phyloP scores from a whole-genome alignment of 2,329 filamentous ascomycete species.

The Sporothrix phasma region DNA sequence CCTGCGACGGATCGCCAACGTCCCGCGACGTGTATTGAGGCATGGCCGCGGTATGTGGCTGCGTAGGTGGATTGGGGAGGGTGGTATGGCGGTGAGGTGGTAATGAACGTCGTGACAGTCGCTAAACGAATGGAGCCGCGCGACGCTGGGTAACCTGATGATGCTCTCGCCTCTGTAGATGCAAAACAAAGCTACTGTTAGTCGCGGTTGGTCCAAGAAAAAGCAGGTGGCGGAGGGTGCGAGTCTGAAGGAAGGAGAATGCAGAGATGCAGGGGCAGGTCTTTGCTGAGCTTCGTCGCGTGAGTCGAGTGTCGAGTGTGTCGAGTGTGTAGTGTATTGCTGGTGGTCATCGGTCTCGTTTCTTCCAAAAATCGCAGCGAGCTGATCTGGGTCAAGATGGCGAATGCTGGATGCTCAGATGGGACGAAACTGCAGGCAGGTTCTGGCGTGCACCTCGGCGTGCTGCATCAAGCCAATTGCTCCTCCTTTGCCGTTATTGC shows the following conservation, averaged over 20 bases:
- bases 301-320: too few relatives aligned
- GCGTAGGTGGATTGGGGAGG: too few relatives aligned
- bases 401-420: background rate
- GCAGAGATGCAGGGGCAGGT: slow-evolving; percentile 2
- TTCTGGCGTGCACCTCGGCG: background rate
- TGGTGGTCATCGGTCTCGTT: background rate
- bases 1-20: slow-evolving; percentile 56
- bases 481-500: background rate
- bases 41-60: slow-evolving; percentile 36
- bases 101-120: background rate
- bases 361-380: background rate
- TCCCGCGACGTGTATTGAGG: slow-evolving; percentile 58
- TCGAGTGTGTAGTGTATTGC: too few relatives aligned
- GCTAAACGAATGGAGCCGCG: background rate
- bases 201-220: background rate
- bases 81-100: background rate
- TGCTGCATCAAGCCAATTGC: background rate
- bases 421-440: slow-evolving; percentile 5
- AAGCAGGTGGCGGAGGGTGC: background rate
- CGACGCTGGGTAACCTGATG: background rate
- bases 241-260: background rate
- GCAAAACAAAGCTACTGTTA: background rate
- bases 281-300: background rate
- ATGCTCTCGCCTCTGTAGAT: background rate
- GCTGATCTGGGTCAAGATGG: background rate